Conservation (phyloP, 306 rosid genomes). For the Lithocarpus polystachyus region DNA sequence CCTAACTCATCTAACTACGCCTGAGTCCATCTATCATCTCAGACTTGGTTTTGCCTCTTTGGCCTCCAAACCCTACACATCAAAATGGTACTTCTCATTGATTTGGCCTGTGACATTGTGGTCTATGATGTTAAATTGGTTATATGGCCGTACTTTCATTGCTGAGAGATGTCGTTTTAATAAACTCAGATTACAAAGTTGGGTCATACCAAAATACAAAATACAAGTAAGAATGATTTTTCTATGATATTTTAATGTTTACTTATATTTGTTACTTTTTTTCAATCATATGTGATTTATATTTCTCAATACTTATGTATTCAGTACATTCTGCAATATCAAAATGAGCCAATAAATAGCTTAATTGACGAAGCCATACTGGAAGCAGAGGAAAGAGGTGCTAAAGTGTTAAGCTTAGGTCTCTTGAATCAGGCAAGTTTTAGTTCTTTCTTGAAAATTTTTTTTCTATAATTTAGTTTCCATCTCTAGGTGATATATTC, state of each 20-base stretch:
- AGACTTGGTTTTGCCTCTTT: conserved; percentile 33
- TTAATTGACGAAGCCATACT: neutral
- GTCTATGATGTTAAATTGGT: conserved; percentile 24
- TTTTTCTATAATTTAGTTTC: neutral
- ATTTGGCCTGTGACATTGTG: conserved; percentile 40
- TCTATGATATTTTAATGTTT: too few relatives aligned
- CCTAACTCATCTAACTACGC: conserved; percentile 37
- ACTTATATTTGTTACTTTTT: neutral
- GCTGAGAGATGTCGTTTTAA: conserved; percentile 24
- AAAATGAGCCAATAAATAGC: neutral
- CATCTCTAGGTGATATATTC: too few relatives aligned
- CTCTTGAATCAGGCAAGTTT: conserved; percentile 6
- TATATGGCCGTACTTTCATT: conserved; percentile 29
- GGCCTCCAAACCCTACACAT: conserved; percentile 29
- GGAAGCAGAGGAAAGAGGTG: neutral
- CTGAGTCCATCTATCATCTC: conserved; percentile 34
- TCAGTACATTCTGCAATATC: neutral
- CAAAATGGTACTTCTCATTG: conserved; percentile 32
- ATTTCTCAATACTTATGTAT: neutral
- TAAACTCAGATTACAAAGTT: conserved; percentile 32
- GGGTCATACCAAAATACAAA: conserved; percentile 38
- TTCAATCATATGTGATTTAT: neutral
- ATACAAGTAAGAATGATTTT: conserved; percentile 9
- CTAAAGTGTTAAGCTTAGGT: neutral
- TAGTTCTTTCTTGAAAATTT: neutral